Evolutionary conservation across 257 asterid genomes (phyloP), one percentile per base, ranked within the genome.

Genomic region (Solanum pimpinellifolium): DNA sequence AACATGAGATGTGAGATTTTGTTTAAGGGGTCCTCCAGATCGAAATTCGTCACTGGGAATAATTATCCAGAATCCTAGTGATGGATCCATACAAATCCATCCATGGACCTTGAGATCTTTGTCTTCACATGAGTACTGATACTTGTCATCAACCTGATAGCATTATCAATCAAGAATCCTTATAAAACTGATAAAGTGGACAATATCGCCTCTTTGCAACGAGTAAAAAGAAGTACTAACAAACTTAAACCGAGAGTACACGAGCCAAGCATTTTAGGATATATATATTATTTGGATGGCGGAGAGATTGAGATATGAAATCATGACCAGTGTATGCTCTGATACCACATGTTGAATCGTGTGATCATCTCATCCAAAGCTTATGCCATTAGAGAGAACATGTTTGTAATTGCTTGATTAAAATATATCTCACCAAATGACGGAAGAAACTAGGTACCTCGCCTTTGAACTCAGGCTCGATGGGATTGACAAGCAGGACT

Each of bases 141-240:
- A 95, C 91, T 95, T 95, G 89, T 95, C 98, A 90, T 95, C 98
- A 83, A 95, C 98, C 98, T 95, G 90, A 80, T 77, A 14, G 56
- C 44, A 78, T 31, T 59, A 86, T 44, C 69, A n/a, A 87, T 52
- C 85, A 88, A 35, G 84, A 44, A 65, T 8, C 84, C 68, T 66
- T 15, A 15, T 73, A 1, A 16, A n/a, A 16, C 5, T 33, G 75
- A n/a, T 76, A 1, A 13, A 76, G 4, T 13, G 59, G 33, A 41
- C 59, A 41, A 13, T 41, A 6, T 41, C 42, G 12, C 33, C 33
- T 39, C 82, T 39, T 75, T 5, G 11, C 13, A 41, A 9, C 13
- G 23, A 76, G 83, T 23, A 39, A 41, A 27, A 33, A 8, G 37
- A 84, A 33, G 86, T 65, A 2, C 60, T 15, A 42, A 41, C 25